Evolutionary conservation across 768 basidiomycete genomes (phyloP), one percentile per base, ranked within the genome.

Genomic region (Heimioporus sp.): DNA sequence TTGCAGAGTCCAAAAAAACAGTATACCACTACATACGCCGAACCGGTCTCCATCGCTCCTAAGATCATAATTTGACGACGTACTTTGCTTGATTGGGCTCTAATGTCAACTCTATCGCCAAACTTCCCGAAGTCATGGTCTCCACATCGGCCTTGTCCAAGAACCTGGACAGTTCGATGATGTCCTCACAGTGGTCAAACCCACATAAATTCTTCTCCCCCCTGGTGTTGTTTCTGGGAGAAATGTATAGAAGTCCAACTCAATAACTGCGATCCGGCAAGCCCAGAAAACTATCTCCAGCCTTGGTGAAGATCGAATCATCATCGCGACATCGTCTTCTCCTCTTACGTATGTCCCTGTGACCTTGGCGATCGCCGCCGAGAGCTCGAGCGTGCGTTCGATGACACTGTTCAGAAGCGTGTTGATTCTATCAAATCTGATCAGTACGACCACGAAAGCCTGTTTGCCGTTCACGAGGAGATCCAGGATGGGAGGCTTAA

Each of bases 191-290:
- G 93, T 92, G 51, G 69, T 98, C 72, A 97, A 94, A 80, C 68
- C 80, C 56, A 95, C 92, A 59, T 73, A 72, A 65, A 80, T 93
- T 57, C 66, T 86, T 57, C 81, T 99, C 46, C 98, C 97, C 35
- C 86, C 98, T 56, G 97, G 97, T 74, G 71, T 98, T 55, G 90
- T 99, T 58, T 98, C 97, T 41, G 97, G 97, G 49, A 93, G 97
- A 69, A 98, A 98, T 80, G 92, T 99, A 78, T 99, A 97, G 97
- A 99, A 98, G 85, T 87, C 84, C 56, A 95, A 98, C 74, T 86
- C 98, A 63, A 76, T 79, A 56, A 85, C 83, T 49, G 86, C 91
- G 52, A 81, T 94, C 74, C 86, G 86, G 70, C 74, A 82, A 43
- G 91, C 82, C 50, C 86, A 95, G 76, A 88, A 86, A 71, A 94